Evolutionary conservation across 2,329 filamentous ascomycete species (phyloP), one percentile per base, ranked within the genome.

Genomic region (Aspergillus sp.): DNA sequence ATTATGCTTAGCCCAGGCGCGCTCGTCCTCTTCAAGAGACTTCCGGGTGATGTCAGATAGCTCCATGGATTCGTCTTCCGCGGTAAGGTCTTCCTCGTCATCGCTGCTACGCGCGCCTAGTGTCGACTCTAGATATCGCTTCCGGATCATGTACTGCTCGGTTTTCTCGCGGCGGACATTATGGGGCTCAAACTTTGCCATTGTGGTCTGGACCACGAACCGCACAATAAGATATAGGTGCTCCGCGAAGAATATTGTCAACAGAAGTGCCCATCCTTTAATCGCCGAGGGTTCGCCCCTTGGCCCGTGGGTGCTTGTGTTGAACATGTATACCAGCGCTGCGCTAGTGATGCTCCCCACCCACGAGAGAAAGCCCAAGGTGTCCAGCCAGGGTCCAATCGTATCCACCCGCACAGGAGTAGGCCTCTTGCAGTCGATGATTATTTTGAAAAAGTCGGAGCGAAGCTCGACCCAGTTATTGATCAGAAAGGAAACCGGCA

Each of bases 401-500:
- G 90, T 96, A 74, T 99, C 95, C 2, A 91, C 88, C 55, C 95
- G 86, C 83, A 89, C 90, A 1, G 95, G 95, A 36, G 90, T 91
- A 0, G 95, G 95, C 4, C 95, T 86, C 66, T 93, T 89, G 81
- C 91, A 93, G 73, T 93, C 89, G 58, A 91, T 83, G 63, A 93
- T 93, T 68, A 99, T 98, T 75, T 99, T 99, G 77, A 97, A 84
- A 3, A 95, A 93, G 71, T 99, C 95, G 1, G 91, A 92, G 38
- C 95, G 89, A 44, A 98, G 85, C 72, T 99, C 95, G 56, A 99
- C 79, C 92, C 93, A 98, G 77, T 99, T 96, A 77, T 98, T 99
- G 76, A 96, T 80, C 22, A 98, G 79, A 78, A 98, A 99, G 2
- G 90, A 95, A 56, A 91, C 83, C 1, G 89, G 89, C 0, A 93